Evolutionary conservation across 2,329 filamentous ascomycete species (phyloP).

Genomic region (Cladosporium austrohemisphaericum): DNA sequence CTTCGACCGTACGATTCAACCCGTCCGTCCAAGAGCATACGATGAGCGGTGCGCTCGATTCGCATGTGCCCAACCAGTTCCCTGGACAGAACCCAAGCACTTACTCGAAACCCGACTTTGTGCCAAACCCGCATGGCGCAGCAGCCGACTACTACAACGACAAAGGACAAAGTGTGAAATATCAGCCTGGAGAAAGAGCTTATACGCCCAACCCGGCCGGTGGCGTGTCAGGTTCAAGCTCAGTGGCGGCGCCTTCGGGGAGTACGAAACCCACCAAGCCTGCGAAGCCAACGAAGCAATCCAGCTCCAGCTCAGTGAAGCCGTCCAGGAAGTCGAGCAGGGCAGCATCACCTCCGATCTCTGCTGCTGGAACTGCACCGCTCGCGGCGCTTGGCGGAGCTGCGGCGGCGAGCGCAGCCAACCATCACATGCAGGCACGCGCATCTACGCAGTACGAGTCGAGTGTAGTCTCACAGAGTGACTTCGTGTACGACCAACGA

Average conservation of each 20-base stretch:
- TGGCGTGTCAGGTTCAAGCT: background rate
- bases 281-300: slow-evolving; percentile 22
- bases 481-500: slow-evolving; percentile 15
- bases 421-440: slow-evolving; percentile 6
- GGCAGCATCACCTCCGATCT: background rate
- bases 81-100: slow-evolving; percentile 53
- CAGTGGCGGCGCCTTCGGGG: slow-evolving; percentile 20
- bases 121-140: slow-evolving; percentile 48
- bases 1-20: slow-evolving; percentile 6
- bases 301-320: slow-evolving; percentile 11
- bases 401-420: background rate
- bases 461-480: slow-evolving; percentile 17
- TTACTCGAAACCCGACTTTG: slow-evolving; percentile 43
- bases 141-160: slow-evolving; percentile 61
- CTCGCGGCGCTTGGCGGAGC: background rate
- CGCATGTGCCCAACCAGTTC: slow-evolving; percentile 47
- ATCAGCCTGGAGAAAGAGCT: slow-evolving; percentile 59
- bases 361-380: background rate
- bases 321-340: slow-evolving; percentile 13
- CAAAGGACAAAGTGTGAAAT: slow-evolving; percentile 56
- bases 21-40: slow-evolving; percentile 15
- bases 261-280: slow-evolving; percentile 34
- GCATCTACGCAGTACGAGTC: slow-evolving; percentile 8
- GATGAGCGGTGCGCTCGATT: slow-evolving; percentile 29
- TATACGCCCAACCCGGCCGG: slow-evolving; percentile 35